Evolutionary conservation across 805 yeast species (phyloP).

Genomic region (Dipodascopsis tothii): DNA sequence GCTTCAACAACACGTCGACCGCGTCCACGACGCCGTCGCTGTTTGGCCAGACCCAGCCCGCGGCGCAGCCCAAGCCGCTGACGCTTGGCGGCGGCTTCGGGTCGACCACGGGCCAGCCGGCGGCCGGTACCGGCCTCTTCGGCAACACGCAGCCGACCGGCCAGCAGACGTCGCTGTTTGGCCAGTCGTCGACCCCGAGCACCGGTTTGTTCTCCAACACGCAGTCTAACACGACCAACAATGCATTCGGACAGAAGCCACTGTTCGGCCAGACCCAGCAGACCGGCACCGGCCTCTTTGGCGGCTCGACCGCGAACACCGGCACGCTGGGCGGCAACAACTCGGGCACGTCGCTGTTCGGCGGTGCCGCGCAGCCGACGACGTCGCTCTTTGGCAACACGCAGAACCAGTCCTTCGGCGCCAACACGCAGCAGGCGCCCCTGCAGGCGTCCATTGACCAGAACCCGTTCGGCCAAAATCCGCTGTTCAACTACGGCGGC

Average conservation of each 20-base stretch:
- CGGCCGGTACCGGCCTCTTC: constrained; percentile 25
- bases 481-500: constrained; percentile 44
- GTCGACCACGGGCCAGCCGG: constrained; percentile 9
- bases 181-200: constrained; percentile 25
- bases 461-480: constrained; percentile 76
- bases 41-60: constrained; percentile 21
- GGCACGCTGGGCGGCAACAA: constrained; percentile 41
- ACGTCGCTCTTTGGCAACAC: constrained; percentile 23
- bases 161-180: constrained; percentile 24
- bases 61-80: constrained; percentile 10
- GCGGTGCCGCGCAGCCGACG: constrained; percentile 17
- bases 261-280: constrained; percentile 24
- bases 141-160: constrained; percentile 11
- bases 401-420: constrained; percentile 4
- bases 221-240: constrained; percentile 14
- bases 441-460: constrained; percentile 35
- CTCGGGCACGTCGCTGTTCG: constrained; percentile 12
- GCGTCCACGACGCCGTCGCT: constrained; percentile 14
- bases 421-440: constrained; percentile 27
- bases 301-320: constrained; percentile 25
- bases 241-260: constrained; percentile 29
- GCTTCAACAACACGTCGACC: constrained; percentile 31
- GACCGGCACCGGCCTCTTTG: constrained; percentile 20
- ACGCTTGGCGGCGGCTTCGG: constrained; percentile 19
- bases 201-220: constrained; percentile 23